Conservation (phyloP, 768 basidiomycete genomes). For the Fibroporia radiculosa region DNA sequence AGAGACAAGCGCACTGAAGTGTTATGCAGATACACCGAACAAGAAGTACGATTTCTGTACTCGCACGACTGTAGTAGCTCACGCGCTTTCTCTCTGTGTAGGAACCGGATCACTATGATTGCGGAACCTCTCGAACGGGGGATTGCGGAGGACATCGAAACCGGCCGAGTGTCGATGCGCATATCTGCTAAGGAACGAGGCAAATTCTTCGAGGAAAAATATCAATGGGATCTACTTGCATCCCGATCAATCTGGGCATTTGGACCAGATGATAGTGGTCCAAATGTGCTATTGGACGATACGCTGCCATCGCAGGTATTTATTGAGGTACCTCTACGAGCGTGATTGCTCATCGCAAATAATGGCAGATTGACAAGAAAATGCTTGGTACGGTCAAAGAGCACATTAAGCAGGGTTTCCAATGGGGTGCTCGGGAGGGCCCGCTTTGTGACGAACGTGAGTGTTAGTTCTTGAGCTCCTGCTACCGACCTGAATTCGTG, state of each 20-base stretch:
- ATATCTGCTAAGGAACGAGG: slow-evolving; percentile 95
- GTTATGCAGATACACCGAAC: slow-evolving; percentile 98
- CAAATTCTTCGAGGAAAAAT: slow-evolving; percentile 92
- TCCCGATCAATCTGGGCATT: slow-evolving; percentile 99
- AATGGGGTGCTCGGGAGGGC: slow-evolving; percentile 97
- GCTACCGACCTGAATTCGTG: neutral
- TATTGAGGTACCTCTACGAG: slow-evolving; percentile 11
- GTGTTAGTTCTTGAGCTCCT: slow-evolving; percentile 27
- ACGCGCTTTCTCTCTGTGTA: slow-evolving; percentile 26
- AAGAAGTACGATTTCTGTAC: slow-evolving; percentile 66
- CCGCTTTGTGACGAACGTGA: slow-evolving; percentile 97
- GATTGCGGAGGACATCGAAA: slow-evolving; percentile 93
- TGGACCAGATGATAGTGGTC: slow-evolving; percentile 92
- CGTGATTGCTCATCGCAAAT: neutral
- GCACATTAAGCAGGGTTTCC: slow-evolving; percentile 98
- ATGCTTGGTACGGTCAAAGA: slow-evolving; percentile 83
- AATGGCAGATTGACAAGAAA: slow-evolving; percentile 92
- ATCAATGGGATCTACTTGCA: slow-evolving; percentile 96
- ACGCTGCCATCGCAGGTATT: slow-evolving; percentile 94
- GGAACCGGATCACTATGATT: slow-evolving; percentile 98
- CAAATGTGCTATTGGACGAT: slow-evolving; percentile 92
- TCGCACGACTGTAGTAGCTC: slow-evolving; percentile 3
- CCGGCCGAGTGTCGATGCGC: slow-evolving; percentile 86
- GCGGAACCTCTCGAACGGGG: slow-evolving; percentile 96
- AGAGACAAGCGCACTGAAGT: slow-evolving; percentile 96